Base-by-base conservation (phyloP, 2,329 filamentous ascomycete genomes). In the Claviceps cyperi region DNA sequence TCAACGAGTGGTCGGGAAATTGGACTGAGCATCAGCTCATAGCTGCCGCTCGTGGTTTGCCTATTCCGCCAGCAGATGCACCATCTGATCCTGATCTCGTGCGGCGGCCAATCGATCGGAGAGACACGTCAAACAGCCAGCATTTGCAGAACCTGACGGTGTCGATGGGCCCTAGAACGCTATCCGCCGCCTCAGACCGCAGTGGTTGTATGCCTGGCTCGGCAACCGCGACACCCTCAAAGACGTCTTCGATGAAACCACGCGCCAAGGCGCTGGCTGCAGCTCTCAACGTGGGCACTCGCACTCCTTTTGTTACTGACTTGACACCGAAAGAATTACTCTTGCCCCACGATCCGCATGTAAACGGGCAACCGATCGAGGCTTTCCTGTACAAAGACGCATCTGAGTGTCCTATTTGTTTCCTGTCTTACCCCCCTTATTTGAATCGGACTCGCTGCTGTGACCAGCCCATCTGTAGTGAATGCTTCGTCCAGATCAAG, bases 401-500 rank as follows among this genome's bases (percentile, higher is more conserved):
- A 3, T 70, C 73, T 6, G 92, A 98, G 63, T 98, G 92, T 60
- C 91, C 92, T 5, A 95, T 98, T 54, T 98, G 92, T 70, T 95
- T 97, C 64, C 73, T 97, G 49, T 94, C 89, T 58, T 98, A 97
- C 57, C 92, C 92, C 0, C 89, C 89, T 3, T 94, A 94, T 62
- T 75, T 98, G 32, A 98, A 98, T 68, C 84, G 83, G 56, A 98
- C 92, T 0, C 77, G 92, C 56, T 98, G 92, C 64, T 98, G 92
- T 65, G 89, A 95, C 59, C 92, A 98, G 64, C 76, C 86, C 5
- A 97, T 98, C 54, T 98, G 92, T 68, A 97, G 90, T 41, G 92
- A 98, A 69, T 98, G 92, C 65, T 98, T 98, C 60, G 92, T 98
- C 4, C 92, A 98, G 65, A 98, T 98, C 64, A 97, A 96, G 65